Evolutionary conservation across 179 eudicot genomes (phyloP).

Genomic region (Carnegiea gigantea): DNA sequence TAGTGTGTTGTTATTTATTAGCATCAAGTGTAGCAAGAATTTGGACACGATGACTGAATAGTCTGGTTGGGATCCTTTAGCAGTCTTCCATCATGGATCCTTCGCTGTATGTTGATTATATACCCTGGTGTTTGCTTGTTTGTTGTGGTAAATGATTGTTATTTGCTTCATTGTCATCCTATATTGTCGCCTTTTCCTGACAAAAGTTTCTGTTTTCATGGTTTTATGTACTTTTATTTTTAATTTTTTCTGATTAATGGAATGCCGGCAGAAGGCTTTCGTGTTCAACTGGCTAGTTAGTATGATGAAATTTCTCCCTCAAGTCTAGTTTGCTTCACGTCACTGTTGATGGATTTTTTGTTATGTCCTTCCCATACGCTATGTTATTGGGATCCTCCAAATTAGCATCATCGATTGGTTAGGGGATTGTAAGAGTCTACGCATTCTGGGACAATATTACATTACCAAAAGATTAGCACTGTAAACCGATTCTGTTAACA

Average conservation of each 20-base stretch:
- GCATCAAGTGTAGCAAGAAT: neutral
- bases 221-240: neutral
- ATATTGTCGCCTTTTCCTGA: neutral
- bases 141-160: neutral
- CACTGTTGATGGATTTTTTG: neutral
- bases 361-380: neutral
- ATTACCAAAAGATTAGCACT: no score
- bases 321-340: neutral
- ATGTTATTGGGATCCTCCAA: no score
- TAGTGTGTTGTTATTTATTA: no score
- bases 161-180: neutral
- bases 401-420: no score
- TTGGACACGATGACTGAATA: neutral
- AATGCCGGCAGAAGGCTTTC: neutral
- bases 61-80: neutral
- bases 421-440: no score
- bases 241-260: neutral
- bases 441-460: neutral
- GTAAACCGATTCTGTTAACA: no score
- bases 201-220: neutral
- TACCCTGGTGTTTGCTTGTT: neutral
- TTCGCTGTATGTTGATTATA: neutral
- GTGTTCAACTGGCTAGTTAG: conserved; percentile 1
- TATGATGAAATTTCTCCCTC: neutral
- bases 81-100: neutral